These are phyloP conservation scores for Claviceps monticola DNA, from an alignment of 2,329 filamentous ascomycete species.

Conservation along the genomic window DNA sequence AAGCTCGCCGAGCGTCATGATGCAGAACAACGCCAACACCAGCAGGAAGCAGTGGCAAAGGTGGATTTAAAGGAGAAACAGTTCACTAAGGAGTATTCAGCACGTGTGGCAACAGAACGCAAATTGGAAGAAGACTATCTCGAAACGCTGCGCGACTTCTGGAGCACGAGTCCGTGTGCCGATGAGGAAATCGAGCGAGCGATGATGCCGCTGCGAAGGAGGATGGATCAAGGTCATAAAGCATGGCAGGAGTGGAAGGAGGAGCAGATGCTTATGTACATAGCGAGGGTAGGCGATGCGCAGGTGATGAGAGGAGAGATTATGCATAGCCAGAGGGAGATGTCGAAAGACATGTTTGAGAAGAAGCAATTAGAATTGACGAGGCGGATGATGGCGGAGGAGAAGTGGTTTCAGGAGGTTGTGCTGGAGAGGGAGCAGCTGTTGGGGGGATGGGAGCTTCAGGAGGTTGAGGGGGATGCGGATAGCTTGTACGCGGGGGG, in stretches of 20 bases:
- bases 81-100: slow-evolving; percentile 26
- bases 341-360: slow-evolving; percentile 16
- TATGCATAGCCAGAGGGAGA: slow-evolving; percentile 24
- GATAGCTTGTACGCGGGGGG: slow-evolving; percentile 18
- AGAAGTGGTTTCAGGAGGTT: slow-evolving; percentile 32
- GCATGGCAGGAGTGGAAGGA: slow-evolving; percentile 28
- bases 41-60: slow-evolving; percentile 12
- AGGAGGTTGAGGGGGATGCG: slow-evolving; percentile 29
- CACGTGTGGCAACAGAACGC: slow-evolving; percentile 26
- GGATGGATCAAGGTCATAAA: slow-evolving; percentile 27
- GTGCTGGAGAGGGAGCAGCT: slow-evolving; percentile 28
- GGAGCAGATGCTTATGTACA: slow-evolving; percentile 24
- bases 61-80: slow-evolving; percentile 19
- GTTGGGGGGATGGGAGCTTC: slow-evolving; percentile 25
- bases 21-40: slow-evolving; percentile 17
- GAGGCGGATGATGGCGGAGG: slow-evolving; percentile 27
- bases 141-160: slow-evolving; percentile 23
- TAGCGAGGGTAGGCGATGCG: slow-evolving; percentile 24
- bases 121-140: slow-evolving; percentile 31
- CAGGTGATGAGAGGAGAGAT: slow-evolving; percentile 26
- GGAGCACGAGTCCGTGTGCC: slow-evolving; percentile 20
- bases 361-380: slow-evolving; percentile 18
- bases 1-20: slow-evolving; percentile 21
- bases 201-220: slow-evolving; percentile 21
- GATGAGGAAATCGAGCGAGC: slow-evolving; percentile 18